Evolutionary conservation across 768 basidiomycete species (phyloP).

Genomic region (Cystobasidium tubakii): DNA sequence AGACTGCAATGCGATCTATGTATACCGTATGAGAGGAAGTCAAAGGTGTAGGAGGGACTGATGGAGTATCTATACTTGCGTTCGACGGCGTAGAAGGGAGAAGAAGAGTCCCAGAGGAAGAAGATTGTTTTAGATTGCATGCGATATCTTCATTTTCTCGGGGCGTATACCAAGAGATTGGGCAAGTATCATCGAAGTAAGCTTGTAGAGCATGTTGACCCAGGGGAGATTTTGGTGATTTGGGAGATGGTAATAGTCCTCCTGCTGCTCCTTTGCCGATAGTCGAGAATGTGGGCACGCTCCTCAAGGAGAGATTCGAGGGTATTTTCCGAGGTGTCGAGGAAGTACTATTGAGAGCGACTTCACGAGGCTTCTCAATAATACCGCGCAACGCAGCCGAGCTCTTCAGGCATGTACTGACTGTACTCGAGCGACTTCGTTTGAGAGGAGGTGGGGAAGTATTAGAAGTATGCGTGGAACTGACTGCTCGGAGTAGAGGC

Average conservation of each 20-base stretch:
- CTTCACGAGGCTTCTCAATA: too few species aligned
- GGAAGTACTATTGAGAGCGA: background rate
- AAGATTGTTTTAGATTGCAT: background rate
- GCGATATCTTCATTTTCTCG: background rate
- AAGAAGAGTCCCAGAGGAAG: background rate
- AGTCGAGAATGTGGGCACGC: background rate
- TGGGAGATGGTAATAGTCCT: background rate
- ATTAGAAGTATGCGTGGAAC: background rate
- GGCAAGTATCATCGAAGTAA: background rate
- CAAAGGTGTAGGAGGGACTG: background rate
- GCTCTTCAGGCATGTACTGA: background rate
- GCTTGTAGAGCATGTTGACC: background rate
- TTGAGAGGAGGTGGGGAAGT: background rate
- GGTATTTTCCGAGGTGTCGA: background rate
- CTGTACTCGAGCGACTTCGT: background rate
- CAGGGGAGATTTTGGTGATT: background rate
- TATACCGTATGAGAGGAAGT: constrained; percentile 3
- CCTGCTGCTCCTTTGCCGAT: background rate
- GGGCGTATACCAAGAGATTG: background rate
- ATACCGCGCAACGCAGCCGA: background rate
- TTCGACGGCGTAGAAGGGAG: background rate
- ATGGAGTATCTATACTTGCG: background rate
- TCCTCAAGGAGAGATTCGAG: background rate
- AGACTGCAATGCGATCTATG: constrained; percentile 10
- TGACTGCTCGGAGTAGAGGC: background rate